These are phyloP conservation scores for Candida sojae DNA, from an alignment of 1,139 yeast species.

Conservation along the genomic window DNA sequence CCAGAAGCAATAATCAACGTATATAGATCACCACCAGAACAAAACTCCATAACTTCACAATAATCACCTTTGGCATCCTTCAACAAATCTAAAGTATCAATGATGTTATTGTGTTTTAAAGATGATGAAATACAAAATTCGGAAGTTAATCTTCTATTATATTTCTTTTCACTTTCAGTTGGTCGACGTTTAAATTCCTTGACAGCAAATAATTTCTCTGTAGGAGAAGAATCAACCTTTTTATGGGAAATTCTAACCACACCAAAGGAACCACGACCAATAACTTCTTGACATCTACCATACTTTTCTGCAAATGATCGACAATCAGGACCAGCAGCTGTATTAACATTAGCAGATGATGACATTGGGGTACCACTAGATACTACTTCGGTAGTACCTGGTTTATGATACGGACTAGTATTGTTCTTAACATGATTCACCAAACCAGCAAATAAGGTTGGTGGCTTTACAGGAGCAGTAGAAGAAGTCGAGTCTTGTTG, in stretches of 20 bases:
- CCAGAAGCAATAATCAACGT: slow-evolving; percentile 84
- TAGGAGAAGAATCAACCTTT: slow-evolving; percentile 18
- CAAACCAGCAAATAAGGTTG: slow-evolving; percentile 80
- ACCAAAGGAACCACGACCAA: slow-evolving; percentile 51
- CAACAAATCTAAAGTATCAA: slow-evolving; percentile 81
- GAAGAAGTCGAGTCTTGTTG: slow-evolving; percentile 9
- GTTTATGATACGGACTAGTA: slow-evolving; percentile 22
- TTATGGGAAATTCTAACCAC: slow-evolving; percentile 50
- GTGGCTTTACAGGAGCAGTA: slow-evolving; percentile 42
- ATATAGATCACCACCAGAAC: slow-evolving; percentile 93
- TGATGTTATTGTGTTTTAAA: slow-evolving; percentile 57
- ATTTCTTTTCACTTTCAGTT: slow-evolving; percentile 47
- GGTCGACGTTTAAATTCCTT: slow-evolving; percentile 47
- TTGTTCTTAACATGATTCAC: slow-evolving; percentile 62
- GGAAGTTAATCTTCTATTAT: slow-evolving; percentile 44
- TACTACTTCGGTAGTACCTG: slow-evolving; percentile 11
- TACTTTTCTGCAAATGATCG: slow-evolving; percentile 50
- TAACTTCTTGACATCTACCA: slow-evolving; percentile 52
- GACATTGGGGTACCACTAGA: background rate
- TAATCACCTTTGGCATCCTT: slow-evolving; percentile 91
- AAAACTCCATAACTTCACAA: slow-evolving; percentile 96
- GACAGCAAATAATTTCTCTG: slow-evolving; percentile 46
- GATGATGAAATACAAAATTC: slow-evolving; percentile 53
- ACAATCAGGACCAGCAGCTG: slow-evolving; percentile 23
- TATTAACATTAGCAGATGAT: background rate